These are phyloP conservation scores for Pterocarpus santalinus DNA, from an alignment of 306 rosid species.

Conservation along the genomic window DNA sequence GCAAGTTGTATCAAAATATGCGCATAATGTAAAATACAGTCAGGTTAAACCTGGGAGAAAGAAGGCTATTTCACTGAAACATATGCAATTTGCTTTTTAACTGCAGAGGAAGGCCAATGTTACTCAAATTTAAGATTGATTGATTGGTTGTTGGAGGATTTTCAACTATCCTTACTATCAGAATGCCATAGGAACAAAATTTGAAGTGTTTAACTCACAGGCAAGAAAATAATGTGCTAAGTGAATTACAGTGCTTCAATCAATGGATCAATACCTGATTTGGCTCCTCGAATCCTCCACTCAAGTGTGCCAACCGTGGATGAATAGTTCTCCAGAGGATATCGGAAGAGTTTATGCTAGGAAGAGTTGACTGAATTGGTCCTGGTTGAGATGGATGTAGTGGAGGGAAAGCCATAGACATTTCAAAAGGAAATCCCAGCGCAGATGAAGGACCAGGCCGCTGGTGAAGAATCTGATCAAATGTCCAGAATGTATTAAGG, in stretches of 20 bases:
- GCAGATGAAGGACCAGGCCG: constrained; percentile 71
- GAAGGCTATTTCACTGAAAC: neutral
- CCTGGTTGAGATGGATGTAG: constrained; percentile 78
- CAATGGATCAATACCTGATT: constrained; percentile 68
- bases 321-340: constrained; percentile 71
- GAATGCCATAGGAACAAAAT: too few relatives aligned
- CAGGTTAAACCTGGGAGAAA: too few relatives aligned
- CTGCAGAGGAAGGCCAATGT: constrained; percentile 20
- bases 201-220: too few relatives aligned
- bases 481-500: constrained; percentile 23
- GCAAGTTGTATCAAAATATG: constrained; percentile 43
- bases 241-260: neutral
- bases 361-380: constrained; percentile 63
- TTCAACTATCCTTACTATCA: too few relatives aligned
- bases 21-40: neutral
- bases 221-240: too few relatives aligned
- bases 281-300: constrained; percentile 82
- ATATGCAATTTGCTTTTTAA: neutral
- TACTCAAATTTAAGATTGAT: constrained; percentile 23
- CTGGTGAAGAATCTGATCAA: constrained; percentile 78
- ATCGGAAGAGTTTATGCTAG: constrained; percentile 67
- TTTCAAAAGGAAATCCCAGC: constrained; percentile 74
- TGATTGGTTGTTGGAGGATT: too few relatives aligned
- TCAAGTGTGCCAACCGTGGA: constrained; percentile 66
- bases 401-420: constrained; percentile 68